A percentile compares a stretch with the other conserved stretches of the same genome.
Evolutionary conservation across 257 asterid genomes (phyloP).

Genomic region (Fraxinus americana): DNA sequence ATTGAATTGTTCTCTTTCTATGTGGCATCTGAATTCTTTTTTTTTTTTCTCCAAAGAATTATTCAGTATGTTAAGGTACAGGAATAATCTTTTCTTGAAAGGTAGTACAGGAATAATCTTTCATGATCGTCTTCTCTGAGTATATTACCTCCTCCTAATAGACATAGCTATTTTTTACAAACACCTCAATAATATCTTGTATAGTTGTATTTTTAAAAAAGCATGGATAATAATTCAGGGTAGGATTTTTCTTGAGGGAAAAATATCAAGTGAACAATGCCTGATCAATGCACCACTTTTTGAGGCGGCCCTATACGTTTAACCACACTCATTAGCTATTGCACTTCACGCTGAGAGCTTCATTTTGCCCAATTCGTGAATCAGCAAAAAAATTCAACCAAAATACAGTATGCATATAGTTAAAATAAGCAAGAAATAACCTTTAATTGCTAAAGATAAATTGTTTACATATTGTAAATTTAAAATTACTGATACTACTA

Average conservation of each 20-base stretch:
- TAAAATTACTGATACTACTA: not conserved
- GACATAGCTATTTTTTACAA: not conserved
- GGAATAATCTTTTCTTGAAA: not conserved
- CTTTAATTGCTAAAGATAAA: too few species aligned
- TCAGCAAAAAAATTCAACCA: too few species aligned
- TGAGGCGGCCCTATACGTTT: too few species aligned
- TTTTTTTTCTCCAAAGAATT: not conserved
- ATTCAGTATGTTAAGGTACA: not conserved
- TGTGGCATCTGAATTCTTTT: not conserved
- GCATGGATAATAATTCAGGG: not conserved
- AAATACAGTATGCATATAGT: too few species aligned
- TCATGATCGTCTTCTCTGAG: not conserved
- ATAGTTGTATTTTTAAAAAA: too few species aligned
- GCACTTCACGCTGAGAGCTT: too few species aligned
- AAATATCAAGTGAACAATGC: too few species aligned
- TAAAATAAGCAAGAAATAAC: too few species aligned
- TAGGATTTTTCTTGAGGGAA: not conserved
- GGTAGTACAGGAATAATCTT: not conserved
- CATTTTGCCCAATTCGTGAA: too few species aligned
- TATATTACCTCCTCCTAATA: not conserved
- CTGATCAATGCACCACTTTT: too few species aligned
- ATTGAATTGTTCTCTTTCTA: not conserved
- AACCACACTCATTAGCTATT: too few species aligned
- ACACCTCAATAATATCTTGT: too few species aligned
- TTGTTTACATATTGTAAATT: not conserved